A percentile compares a stretch with the other conserved stretches of the same genome.
These are phyloP conservation scores for Hypoxylon crocopeplum DNA, from an alignment of 495 filamentous ascomycete species.

Conservation along the genomic window DNA sequence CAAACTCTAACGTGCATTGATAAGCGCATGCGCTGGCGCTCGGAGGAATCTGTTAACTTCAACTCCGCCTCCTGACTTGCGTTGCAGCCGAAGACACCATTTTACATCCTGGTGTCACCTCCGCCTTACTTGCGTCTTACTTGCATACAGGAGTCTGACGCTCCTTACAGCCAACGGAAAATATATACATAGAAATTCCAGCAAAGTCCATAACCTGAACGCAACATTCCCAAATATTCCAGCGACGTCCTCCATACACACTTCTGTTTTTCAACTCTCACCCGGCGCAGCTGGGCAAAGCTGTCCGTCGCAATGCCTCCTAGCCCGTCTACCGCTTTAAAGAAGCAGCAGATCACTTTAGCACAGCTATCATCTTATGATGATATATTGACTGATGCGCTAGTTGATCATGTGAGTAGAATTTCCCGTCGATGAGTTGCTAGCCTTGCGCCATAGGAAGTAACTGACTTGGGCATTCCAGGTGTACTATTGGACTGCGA, in stretches of 20 bases:
- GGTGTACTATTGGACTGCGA: constrained; percentile 94
- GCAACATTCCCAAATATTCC: background rate
- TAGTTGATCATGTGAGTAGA: constrained; percentile 86
- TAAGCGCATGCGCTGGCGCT: constrained; percentile 21
- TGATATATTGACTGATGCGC: constrained; percentile 93
- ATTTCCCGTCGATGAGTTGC: constrained; percentile 31
- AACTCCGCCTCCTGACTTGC: constrained; percentile 22
- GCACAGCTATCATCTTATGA: constrained; percentile 91
- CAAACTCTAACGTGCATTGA: constrained; percentile 19
- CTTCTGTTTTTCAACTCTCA: background rate
- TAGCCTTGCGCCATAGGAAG: constrained; percentile 10
- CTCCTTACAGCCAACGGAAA: constrained; percentile 3
- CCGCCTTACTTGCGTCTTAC: constrained; percentile 25
- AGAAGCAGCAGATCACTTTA: constrained; percentile 79
- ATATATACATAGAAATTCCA: constrained; percentile 10
- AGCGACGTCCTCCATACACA: background rate
- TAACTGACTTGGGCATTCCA: constrained; percentile 44
- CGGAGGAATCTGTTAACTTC: constrained; percentile 17
- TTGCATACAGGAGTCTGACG: constrained; percentile 18
- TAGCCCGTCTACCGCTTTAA: constrained; percentile 49
- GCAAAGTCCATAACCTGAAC: background rate
- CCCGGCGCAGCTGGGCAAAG: constrained; percentile 1
- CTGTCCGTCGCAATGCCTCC: constrained; percentile 46
- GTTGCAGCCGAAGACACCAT: constrained; percentile 24
- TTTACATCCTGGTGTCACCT: constrained; percentile 14